Base-by-base conservation (phyloP, 2,329 filamentous ascomycete species). In the Scytalidium lignicola region DNA sequence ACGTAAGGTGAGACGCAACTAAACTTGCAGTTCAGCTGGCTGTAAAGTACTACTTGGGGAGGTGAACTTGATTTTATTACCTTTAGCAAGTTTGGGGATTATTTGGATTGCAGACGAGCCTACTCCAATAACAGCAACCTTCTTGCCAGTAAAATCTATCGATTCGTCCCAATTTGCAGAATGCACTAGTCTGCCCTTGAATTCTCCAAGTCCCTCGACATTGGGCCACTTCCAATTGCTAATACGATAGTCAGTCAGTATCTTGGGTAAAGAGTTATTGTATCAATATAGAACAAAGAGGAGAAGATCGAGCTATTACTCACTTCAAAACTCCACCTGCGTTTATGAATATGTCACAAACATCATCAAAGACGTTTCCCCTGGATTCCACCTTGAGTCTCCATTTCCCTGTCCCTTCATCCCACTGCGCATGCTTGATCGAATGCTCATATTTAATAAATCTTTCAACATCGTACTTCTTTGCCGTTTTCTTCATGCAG, bases 171-270 rank as follows among this genome's bases (percentile, higher is more conserved):
- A 84, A 29, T 71, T 68, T 1, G 80, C 74, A 0, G 75, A 76
- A 57, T 83, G 80, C 41, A 81, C 68, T 3, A 81, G 62, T 8
- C 64, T 60, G 4, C 80, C 80, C 44, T 70, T 62, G 64, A 80
- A 85, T 17, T 64, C 66, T 1, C 71, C 55, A 0, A 75, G 51
- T 0, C 79, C 80, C 0, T 72, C 68, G 18, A 82, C 71, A 18
- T 71, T 68, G 1, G 79, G 79, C 70, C 73, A 75, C 43, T 68
- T 65, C 63, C 70, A 75, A 52, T 44, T 29, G 15, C 32, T 37
- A n/a, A 9, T 17, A 15, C 15, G n/a, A 37, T 17, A 5, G n/a
- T 37, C 15, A 37, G 32, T n/a, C n/a, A n/a, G n/a, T n/a, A n/a
- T n/a, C n/a, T n/a, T n/a, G n/a, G n/a, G n/a, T n/a, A n/a, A 10